Base-by-base conservation (phyloP, 2,329 filamentous ascomycete species). In the Colletotrichum spaethianum region DNA sequence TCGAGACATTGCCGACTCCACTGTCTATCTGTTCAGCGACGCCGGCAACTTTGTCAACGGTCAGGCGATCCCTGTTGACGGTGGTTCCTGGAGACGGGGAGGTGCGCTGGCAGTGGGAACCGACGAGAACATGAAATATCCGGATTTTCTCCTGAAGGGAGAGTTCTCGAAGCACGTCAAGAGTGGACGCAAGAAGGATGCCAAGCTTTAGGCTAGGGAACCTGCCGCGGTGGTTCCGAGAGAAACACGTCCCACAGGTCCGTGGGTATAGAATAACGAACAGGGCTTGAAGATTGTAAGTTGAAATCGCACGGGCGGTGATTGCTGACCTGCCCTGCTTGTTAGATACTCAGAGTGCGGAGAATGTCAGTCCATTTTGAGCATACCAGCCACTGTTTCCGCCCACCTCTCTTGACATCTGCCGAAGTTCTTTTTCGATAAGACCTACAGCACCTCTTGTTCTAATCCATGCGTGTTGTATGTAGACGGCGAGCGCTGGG, bases 1-100 rank as follows among this genome's bases (percentile, higher is more conserved):
- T 33, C 93, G 93, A 75, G 96, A 99, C 79, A 95, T 99, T 77
- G 93, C 95, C 0, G 96, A 99, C 82, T 94, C 96, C 1, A 98
- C 96, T 0, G 90, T 98, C 0, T 99, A 92, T 77, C 81, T 98
- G 67, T 96, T 98, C 79, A 93, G 93, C 56, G 93, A 97, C 56
- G 91, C 94, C 0, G 96, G 92, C 0, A 94, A 92, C 79, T 98
- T 93, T 80, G 91, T 98, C 57, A 98, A 93, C 75, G 96, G 95
- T 1, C 92, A 94, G 75, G 89, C 91, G 3, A 83, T 98, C 44
- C 93, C 97, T 40, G 93, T 94, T 75, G 90, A 93, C 76, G 91
- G 90, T 38, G 88, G 83, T 0, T 84, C 86, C 1, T 91, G 89
- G 89, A 84, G 88, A 72, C 79, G 87, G 56, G 86, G 88, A 74